A percentile compares a stretch with the other conserved stretches of the same genome.
Conservation (phyloP, 2,329 filamentous ascomycete species). For the Aureobasidium sp. region DNA sequence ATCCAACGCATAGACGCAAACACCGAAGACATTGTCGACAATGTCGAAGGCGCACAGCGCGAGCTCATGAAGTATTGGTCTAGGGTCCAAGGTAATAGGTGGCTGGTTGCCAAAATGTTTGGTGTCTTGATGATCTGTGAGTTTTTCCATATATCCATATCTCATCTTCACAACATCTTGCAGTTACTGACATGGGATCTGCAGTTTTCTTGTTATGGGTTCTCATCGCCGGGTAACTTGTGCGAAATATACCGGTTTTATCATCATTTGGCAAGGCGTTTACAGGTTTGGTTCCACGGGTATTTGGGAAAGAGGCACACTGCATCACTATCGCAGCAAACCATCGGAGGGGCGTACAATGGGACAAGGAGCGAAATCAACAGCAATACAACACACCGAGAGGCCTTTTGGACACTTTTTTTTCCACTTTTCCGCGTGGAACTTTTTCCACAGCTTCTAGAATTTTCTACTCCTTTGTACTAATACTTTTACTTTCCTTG, state of each 20-base stretch:
- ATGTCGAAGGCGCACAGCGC: slow-evolving; percentile 91
- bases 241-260: background rate
- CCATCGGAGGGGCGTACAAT: background rate
- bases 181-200: background rate
- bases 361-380: background rate
- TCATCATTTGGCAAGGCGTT: background rate
- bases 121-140: slow-evolving; percentile 88
- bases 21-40: slow-evolving; percentile 95
- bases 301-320: background rate
- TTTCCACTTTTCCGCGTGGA: background rate
- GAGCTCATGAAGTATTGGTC: slow-evolving; percentile 97
- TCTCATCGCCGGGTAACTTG: slow-evolving; percentile 25
- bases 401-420: background rate
- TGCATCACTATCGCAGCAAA: background rate
- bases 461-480: background rate
- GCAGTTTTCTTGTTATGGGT: slow-evolving; percentile 32
- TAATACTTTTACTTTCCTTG: background rate
- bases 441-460: background rate
- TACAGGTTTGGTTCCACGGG: background rate
- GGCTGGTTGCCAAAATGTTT: slow-evolving; percentile 81
- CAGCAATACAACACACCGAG: background rate
- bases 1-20: slow-evolving; percentile 96
- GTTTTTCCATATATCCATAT: slow-evolving; percentile 18
- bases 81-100: slow-evolving; percentile 86
- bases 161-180: background rate